phyloP scores from a whole-genome alignment of 2,329 filamentous ascomycete species.

The Fusarium nelsonii region DNA sequence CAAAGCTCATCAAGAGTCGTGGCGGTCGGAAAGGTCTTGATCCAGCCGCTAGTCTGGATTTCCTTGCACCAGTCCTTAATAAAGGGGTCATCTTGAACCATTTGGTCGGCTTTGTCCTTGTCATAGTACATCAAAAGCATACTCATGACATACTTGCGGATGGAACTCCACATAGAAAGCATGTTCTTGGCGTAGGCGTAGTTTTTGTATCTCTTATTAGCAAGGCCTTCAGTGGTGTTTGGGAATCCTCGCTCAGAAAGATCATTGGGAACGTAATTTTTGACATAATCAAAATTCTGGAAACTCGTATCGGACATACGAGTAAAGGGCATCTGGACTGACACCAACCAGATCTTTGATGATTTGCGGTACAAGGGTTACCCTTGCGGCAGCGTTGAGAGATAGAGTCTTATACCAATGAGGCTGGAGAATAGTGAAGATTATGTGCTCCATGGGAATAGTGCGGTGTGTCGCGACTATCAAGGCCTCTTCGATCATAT shows the following conservation, averaged over 20 bases:
- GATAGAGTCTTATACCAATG: constrained; percentile 1
- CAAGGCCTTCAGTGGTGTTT: not conserved
- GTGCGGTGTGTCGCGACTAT: not conserved
- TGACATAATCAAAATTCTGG: not conserved
- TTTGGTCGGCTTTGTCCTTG: not conserved
- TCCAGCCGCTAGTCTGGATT: not conserved
- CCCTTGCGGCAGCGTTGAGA: not conserved
- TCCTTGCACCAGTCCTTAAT: not conserved
- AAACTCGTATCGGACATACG: not conserved
- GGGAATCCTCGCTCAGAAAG: not conserved
- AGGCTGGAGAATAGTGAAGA: not conserved
- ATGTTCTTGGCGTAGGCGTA: constrained; percentile 1
- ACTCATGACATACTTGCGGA: not conserved
- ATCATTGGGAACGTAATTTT: not conserved
- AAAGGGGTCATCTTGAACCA: not conserved
- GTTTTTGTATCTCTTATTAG: not conserved
- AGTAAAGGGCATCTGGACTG: not conserved
- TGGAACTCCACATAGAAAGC: not conserved
- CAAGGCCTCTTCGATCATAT: not conserved
- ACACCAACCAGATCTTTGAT: not conserved
- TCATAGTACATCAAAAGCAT: not conserved
- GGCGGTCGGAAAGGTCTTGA: not conserved
- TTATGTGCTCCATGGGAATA: not conserved
- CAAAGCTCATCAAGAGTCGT: not conserved
- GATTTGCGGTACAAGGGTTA: not conserved